phyloP scores from a whole-genome alignment of 768 basidiomycete genomes.

The Exidia glandulosa region DNA sequence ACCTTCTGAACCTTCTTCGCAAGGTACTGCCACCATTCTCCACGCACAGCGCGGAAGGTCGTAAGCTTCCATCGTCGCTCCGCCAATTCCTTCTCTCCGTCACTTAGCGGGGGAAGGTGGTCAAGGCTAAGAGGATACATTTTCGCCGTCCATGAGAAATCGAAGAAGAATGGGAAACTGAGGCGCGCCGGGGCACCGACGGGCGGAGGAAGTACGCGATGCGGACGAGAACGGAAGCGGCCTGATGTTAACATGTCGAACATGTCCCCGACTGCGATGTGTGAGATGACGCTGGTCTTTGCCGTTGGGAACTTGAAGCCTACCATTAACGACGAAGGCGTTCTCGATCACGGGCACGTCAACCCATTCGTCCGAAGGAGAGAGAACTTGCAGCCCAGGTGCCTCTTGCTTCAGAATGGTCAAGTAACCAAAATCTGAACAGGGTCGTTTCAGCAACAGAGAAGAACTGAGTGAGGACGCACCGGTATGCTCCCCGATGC shows the following conservation, averaged over 20 bases:
- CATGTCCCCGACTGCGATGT: slow-evolving; percentile 3
- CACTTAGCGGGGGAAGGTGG: slow-evolving; percentile 8
- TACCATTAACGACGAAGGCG: slow-evolving; percentile 1
- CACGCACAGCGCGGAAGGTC: slow-evolving; percentile 8
- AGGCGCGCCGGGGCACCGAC: slow-evolving; percentile 2
- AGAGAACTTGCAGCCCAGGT: not conserved
- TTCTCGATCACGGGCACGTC: slow-evolving; percentile 1
- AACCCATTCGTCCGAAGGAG: slow-evolving; percentile 1
- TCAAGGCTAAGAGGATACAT: no score
- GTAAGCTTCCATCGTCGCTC: slow-evolving; percentile 5
- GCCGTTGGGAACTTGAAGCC: not conserved
- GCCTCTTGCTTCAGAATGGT: not conserved
- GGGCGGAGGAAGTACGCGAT: slow-evolving; percentile 1
- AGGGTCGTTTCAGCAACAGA: not conserved
- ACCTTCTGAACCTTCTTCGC: slow-evolving; percentile 10
- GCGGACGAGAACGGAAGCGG: not conserved
- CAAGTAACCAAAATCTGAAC: not conserved
- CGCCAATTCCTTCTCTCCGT: slow-evolving; percentile 1
- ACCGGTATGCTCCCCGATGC: not conserved
- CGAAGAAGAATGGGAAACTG: no score
- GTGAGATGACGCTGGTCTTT: not conserved
- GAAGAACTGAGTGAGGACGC: not conserved
- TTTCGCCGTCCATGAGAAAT: no score
- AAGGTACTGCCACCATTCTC: slow-evolving; percentile 11
- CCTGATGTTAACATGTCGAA: slow-evolving; percentile 2